Evolutionary conservation across 225 moss, liverwort and hornwort species (phyloP).

Genomic region (Ulota crispa): DNA sequence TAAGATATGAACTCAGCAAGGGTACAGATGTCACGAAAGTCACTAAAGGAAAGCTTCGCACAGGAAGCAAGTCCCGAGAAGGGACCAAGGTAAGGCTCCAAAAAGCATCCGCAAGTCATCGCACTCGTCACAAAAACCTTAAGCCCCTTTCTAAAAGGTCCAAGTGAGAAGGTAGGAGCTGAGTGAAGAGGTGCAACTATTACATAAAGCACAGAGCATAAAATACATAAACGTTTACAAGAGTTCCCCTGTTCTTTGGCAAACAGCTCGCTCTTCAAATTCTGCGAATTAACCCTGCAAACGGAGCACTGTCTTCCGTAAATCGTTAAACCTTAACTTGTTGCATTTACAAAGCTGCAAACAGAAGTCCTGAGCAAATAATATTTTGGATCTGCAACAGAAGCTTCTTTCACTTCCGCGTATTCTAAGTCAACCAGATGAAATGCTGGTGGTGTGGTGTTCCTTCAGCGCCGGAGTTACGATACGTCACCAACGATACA

Average conservation of each 20-base stretch:
- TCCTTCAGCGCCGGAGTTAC: slow-evolving; percentile 15
- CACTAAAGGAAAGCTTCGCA: not conserved
- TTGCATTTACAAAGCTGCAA: not conserved
- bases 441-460: not conserved
- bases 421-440: not conserved
- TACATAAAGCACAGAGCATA: not conserved
- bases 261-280: slow-evolving; percentile 9
- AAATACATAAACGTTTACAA: not conserved
- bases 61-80: not conserved
- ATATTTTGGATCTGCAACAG: not conserved
- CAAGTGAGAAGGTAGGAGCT: slow-evolving; percentile 24
- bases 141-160: not conserved
- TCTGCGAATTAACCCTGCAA: not conserved
- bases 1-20: not conserved
- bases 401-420: not conserved
- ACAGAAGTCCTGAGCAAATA: not conserved
- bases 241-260: not conserved
- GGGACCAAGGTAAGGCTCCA: not conserved
- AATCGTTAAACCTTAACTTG: not conserved
- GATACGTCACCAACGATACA: slow-evolving; percentile 19
- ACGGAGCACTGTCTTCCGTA: slow-evolving; percentile 3
- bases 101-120: not conserved
- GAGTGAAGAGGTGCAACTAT: slow-evolving; percentile 50
- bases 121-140: not conserved
- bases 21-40: not conserved